These are phyloP conservation scores for Eucommia ulmoides DNA, from an alignment of 257 asterid species.

Conservation along the genomic window DNA sequence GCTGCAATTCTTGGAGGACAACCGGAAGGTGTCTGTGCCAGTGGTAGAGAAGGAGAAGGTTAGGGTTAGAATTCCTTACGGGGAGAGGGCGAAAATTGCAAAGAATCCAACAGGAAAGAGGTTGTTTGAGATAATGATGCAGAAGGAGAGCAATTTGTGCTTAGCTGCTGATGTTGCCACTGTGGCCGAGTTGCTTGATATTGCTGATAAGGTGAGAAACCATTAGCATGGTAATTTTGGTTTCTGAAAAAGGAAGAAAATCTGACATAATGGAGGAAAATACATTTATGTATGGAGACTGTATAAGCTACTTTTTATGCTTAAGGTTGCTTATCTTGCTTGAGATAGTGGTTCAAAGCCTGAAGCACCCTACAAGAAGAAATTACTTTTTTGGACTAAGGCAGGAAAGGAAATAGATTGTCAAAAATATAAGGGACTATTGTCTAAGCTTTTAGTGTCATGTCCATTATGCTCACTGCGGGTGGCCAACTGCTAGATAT, in stretches of 20 bases:
- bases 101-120: slow-evolving; percentile 83
- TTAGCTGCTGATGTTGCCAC: slow-evolving; percentile 96
- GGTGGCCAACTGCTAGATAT: too few relatives aligned
- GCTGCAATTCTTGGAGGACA: slow-evolving; percentile 66
- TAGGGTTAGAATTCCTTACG: slow-evolving; percentile 44
- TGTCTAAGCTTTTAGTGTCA: too few relatives aligned
- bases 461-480: too few relatives aligned
- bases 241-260: too few relatives aligned
- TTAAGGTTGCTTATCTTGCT: neutral
- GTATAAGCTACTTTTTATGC: neutral
- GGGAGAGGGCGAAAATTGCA: slow-evolving; percentile 68
- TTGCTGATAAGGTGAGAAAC: slow-evolving; percentile 74
- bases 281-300: too few relatives aligned
- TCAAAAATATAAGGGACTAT: too few relatives aligned
- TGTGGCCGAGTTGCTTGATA: slow-evolving; percentile 78
- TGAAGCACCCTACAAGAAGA: too few relatives aligned
- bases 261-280: too few relatives aligned
- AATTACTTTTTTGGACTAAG: too few relatives aligned
- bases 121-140: slow-evolving; percentile 81
- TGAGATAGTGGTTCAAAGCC: too few relatives aligned
- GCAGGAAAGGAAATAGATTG: too few relatives aligned
- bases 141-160: slow-evolving; percentile 80
- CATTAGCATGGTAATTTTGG: neutral
- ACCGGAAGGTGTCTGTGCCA: slow-evolving; percentile 40
- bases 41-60: slow-evolving; percentile 24